Base-by-base conservation (phyloP, 2,329 filamentous ascomycete genomes). In the Arthrinium phaeospermum region DNA sequence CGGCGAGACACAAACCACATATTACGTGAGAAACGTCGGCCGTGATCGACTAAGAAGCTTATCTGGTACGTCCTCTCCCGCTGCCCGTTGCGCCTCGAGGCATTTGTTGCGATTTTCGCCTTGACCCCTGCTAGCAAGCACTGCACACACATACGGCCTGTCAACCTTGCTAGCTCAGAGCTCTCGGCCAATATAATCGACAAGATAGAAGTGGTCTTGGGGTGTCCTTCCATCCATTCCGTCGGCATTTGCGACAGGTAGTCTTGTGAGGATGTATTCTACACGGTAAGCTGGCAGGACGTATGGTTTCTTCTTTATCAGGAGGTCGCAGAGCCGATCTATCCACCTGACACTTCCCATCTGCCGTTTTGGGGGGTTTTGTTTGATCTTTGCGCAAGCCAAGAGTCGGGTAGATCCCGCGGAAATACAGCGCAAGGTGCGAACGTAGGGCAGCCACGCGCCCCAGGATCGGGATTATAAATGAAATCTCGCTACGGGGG, bases 211-310 rank as follows among this genome's bases (percentile, higher is more conserved):
- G 12, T 41, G 22, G 16, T 22, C 19, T 41, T 64, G 57, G 57
- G 22, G 8, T 24, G 57, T 14, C 34, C 16, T 22, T n/a, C 57
- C 30, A 64, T 64, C 34, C 19, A 41, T 64, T n/a, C 34, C 14
- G 30, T 41, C 34, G 57, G 57, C 34, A 64, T 64, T 41, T 64
- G 57, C 41, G 10, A 8, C 30, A 37, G 53, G 30, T 41, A 64
- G 53, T 64, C 30, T 64, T n/a, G 53, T 64, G 53, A 61, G 53
- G 53, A 4, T 64, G 19, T n/a, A 37, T 30, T n/a, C n/a, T 61
- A 61, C 37, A 12, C 16, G 22, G 30, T 30, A 37, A 22, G 30
- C 22, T 37, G 30, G 53, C 16, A 19, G 34, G 30, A 30, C 7
- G 30, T 10, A 19, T 61, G 53, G 7, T 37, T 22, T 8, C 34